These are phyloP conservation scores for Cytospora piceae DNA, from an alignment of 2,329 filamentous ascomycete species.

Conservation along the genomic window DNA sequence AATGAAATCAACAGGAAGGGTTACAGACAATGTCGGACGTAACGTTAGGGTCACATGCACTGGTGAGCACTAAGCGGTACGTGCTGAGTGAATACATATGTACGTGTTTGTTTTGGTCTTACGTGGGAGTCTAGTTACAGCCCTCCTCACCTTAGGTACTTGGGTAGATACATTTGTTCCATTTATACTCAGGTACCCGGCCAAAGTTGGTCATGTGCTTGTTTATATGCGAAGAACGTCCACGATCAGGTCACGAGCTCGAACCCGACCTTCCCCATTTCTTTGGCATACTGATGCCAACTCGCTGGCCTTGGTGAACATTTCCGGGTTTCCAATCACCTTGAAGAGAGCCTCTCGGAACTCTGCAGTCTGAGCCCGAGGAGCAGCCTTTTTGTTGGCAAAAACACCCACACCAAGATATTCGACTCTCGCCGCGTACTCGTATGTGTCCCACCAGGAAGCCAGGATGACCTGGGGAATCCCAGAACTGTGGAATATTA, in stretches of 20 bases:
- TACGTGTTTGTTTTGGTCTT: no score
- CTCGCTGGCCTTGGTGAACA: conserved; percentile 2
- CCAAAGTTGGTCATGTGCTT: background rate
- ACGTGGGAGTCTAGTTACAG: no score
- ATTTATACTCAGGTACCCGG: no score
- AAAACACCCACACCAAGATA: conserved; percentile 19
- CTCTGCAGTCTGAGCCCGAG: conserved; percentile 6
- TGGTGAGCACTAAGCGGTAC: no score
- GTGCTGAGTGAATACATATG: no score
- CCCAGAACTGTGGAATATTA: background rate
- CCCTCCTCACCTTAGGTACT: no score
- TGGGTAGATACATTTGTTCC: no score
- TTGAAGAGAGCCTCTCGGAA: conserved; percentile 6
- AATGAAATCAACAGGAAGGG: no score
- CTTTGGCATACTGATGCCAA: background rate
- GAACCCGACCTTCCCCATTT: conserved; percentile 18
- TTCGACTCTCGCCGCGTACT: conserved; percentile 22
- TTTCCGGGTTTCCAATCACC: background rate
- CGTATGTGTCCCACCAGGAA: conserved; percentile 21
- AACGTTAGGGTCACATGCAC: no score
- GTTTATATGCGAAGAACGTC: background rate
- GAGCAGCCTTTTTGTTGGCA: conserved; percentile 17
- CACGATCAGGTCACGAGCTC: conserved; percentile 8
- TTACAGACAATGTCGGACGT: no score
- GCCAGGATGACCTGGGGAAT: conserved; percentile 13